These are phyloP conservation scores for Hypoxylon sp. DNA, from an alignment of 2,329 filamentous ascomycete species.

Conservation along the genomic window DNA sequence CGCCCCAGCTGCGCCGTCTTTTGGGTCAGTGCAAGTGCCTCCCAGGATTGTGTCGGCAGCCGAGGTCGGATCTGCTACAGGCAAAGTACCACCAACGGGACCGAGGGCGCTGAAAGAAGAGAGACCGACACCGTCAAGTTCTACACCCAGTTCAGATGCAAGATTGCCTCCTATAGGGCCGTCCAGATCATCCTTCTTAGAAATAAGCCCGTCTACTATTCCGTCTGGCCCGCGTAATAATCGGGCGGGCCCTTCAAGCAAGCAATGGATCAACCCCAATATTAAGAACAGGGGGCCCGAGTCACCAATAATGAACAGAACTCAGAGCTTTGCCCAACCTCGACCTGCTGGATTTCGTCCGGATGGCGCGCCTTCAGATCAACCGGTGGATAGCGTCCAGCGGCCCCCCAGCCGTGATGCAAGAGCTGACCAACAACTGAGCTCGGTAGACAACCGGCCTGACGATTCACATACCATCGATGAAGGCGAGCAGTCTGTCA, in stretches of 20 bases:
- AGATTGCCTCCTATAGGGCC: conserved; percentile 57
- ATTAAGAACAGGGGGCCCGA: conserved; percentile 63
- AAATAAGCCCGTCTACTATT: conserved; percentile 63
- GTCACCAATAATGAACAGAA: conserved; percentile 64
- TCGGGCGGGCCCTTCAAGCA: conserved; percentile 64
- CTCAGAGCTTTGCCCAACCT: conserved; percentile 62
- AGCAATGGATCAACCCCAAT: conserved; percentile 70
- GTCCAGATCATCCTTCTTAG: conserved; percentile 57
- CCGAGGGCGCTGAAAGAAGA: conserved; percentile 65
- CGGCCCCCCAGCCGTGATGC: conserved; percentile 67
- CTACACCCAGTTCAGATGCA: conserved; percentile 54
- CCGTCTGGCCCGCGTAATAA: conserved; percentile 66
- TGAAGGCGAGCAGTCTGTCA: conserved; percentile 33
- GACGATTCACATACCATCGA: conserved; percentile 43
- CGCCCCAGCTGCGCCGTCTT: conserved; percentile 69
- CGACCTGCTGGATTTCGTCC: conserved; percentile 52
- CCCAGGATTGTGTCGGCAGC: conserved; percentile 57
- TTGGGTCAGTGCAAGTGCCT: conserved; percentile 67
- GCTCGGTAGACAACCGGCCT: conserved; percentile 36
- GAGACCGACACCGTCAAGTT: conserved; percentile 60
- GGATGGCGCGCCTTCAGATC: conserved; percentile 55
- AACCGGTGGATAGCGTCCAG: conserved; percentile 58
- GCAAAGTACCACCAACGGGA: conserved; percentile 66
- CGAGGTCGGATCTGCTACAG: conserved; percentile 55
- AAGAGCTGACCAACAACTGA: conserved; percentile 57